These are phyloP conservation scores for Olyra latifolia DNA, from an alignment of 176 grass and related monocot genomes.

Conservation along the genomic window DNA sequence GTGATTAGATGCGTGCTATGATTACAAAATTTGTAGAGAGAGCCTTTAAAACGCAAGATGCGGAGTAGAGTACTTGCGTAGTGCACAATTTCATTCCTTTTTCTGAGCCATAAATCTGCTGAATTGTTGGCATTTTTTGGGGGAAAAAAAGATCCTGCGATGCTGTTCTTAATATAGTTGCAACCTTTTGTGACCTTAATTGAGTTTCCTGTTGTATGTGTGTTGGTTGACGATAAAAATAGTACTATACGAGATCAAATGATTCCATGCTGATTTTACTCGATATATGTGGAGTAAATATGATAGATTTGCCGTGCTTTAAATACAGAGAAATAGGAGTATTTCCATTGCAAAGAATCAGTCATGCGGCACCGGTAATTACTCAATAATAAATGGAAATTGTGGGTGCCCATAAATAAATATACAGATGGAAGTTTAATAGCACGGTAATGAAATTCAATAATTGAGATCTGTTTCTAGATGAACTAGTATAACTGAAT, in stretches of 20 bases:
- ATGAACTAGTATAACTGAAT: conserved; percentile 10
- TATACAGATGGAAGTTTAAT: neutral
- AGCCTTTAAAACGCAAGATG: conserved; percentile 18
- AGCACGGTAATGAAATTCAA: conserved; percentile 10
- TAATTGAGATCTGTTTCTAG: neutral
- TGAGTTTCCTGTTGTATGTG: neutral
- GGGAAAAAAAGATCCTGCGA: neutral
- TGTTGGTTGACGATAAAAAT: neutral
- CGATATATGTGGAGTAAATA: neutral
- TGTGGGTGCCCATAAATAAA: neutral
- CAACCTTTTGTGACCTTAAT: neutral
- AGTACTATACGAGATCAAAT: neutral
- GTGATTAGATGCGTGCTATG: conserved; percentile 20
- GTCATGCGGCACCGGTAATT: neutral
- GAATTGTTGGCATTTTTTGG: neutral
- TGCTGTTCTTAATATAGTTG: neutral
- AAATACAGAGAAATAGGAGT: neutral
- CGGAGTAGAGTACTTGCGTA: too few species aligned
- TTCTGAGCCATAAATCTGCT: neutral
- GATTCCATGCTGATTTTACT: neutral
- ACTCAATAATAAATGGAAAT: neutral
- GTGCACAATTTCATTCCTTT: conserved; percentile 8
- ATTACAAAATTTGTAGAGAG: conserved; percentile 23
- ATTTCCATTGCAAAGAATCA: neutral
- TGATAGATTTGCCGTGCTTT: neutral